Evolutionary conservation across 108 stramenopile genomes (phyloP).

Genomic region (Pseudonitzschia pungens): DNA sequence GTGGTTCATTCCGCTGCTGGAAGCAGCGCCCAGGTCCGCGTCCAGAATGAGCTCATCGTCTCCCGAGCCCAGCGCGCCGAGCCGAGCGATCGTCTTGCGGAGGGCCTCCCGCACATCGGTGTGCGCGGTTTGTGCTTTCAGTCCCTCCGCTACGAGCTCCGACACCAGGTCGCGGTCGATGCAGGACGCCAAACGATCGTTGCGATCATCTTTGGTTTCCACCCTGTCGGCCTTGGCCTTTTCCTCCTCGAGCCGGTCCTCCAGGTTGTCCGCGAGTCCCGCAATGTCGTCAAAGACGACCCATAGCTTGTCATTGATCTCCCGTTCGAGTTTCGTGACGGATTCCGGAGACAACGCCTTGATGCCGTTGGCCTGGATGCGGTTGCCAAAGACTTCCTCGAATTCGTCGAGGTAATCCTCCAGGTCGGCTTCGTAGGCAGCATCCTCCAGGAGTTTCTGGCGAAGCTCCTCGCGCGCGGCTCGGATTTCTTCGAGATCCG

Average conservation of each 20-base stretch:
- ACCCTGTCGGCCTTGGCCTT: conserved; percentile 8
- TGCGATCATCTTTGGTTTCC: neutral
- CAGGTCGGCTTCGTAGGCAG: conserved; percentile 3
- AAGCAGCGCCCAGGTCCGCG: conserved; percentile 30
- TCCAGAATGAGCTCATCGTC: conserved; percentile 29
- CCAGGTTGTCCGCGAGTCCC: neutral
- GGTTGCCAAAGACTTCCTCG: neutral
- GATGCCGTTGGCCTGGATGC: neutral
- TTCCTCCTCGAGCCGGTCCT: neutral
- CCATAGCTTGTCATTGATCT: neutral
- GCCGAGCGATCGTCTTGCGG: conserved; percentile 17
- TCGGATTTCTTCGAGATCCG: neutral
- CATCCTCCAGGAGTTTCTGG: neutral
- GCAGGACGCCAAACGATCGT: neutral
- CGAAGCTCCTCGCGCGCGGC: neutral
- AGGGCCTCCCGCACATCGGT: conserved; percentile 26
- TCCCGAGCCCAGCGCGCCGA: conserved; percentile 9
- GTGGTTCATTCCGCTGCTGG: neutral
- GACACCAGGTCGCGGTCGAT: conserved; percentile 15
- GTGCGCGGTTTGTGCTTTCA: conserved; percentile 10
- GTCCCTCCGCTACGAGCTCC: conserved; percentile 20
- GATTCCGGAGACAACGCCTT: conserved; percentile 1
- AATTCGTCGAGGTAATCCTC: neutral
- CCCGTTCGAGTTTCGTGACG: neutral
- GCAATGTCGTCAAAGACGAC: conserved; percentile 3